Evolutionary conservation across 768 basidiomycete species (phyloP), one percentile per base, ranked within the genome.

Genomic region (Symmetrospora coprosmae): DNA sequence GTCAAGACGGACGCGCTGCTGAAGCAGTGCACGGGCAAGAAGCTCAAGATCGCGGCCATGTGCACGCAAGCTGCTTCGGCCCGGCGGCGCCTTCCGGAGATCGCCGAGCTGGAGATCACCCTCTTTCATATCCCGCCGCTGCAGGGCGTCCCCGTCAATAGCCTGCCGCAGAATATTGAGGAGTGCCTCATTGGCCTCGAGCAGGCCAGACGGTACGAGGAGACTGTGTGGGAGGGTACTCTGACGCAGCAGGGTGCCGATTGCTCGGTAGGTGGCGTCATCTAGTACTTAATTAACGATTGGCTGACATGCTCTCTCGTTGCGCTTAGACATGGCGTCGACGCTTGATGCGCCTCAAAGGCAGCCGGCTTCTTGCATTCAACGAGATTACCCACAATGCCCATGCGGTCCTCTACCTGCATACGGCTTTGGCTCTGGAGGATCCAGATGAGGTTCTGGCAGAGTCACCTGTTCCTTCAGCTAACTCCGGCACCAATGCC

Each of bases 361-460:
- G 55, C 19, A 45, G 41, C 8, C 40, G 55, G 11, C 34, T 58
- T n/a, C 43, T 58, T 33, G 55, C 55, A 11, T 58, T 43, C 31
- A 58, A 58, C 21, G 55, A 58, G 31, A 43, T 58, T 19, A 58
- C 55, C 4, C 55, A 35, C 23, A 40, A 58, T 17, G 55, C 55
- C 17, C 41, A 58, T 27, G 55, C 41, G 7, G 41, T 46, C 9
- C 28, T 58, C 25, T 39, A 58, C 41, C 55, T 58, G 3, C 19
- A 39, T 6, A 40, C 28, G 35, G 55, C 55, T 33, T 28, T 47
- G 16, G 37, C 31, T 28, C 41, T 58, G 8, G 55, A 58, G 39
- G 55, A 58, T 58, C 55, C 55, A 4, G 55, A 58, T 16, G 55
- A 58, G 33, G n/a, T n/a, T n/a, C n/a, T n/a, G n/a, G n/a, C n/a